Conservation (phyloP, 2,329 filamentous ascomycete species). For the Talaromyces sp. region DNA sequence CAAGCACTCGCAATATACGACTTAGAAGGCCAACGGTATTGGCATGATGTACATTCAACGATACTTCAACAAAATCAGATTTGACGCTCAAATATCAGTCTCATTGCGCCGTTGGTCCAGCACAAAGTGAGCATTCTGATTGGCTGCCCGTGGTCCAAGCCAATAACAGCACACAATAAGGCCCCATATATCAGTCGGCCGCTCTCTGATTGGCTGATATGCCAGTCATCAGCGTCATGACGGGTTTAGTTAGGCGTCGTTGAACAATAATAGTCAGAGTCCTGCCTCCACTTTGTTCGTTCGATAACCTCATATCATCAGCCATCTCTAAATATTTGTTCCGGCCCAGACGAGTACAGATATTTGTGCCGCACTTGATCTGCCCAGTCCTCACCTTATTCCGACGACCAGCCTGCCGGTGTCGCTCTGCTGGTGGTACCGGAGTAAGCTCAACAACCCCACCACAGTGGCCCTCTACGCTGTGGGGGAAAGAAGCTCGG, state of each 20-base stretch:
- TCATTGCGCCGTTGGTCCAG: neutral
- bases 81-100: neutral
- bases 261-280: neutral
- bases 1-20: too few species aligned
- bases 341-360: neutral
- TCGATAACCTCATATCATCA: neutral
- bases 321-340: neutral
- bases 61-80: neutral
- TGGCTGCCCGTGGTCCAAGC: neutral
- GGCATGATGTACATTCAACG: too few species aligned
- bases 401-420: neutral
- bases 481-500: conserved; percentile 18
- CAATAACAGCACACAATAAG: neutral
- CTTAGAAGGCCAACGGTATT: too few species aligned
- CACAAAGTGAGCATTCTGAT: neutral
- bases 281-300: neutral
- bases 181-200: neutral
- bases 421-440: neutral
- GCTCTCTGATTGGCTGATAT: neutral
- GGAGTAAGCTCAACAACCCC: conserved; percentile 10
- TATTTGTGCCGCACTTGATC: neutral
- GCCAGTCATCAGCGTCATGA: neutral
- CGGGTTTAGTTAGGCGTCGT: neutral
- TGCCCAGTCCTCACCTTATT: neutral
- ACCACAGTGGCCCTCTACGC: conserved; percentile 9